Percentiles rank a stretch among this genome's conserved stretches.
Conservation (phyloP, 1,284 basidiomycete species). For the Ceratorhiza oryzae-sativae region DNA sequence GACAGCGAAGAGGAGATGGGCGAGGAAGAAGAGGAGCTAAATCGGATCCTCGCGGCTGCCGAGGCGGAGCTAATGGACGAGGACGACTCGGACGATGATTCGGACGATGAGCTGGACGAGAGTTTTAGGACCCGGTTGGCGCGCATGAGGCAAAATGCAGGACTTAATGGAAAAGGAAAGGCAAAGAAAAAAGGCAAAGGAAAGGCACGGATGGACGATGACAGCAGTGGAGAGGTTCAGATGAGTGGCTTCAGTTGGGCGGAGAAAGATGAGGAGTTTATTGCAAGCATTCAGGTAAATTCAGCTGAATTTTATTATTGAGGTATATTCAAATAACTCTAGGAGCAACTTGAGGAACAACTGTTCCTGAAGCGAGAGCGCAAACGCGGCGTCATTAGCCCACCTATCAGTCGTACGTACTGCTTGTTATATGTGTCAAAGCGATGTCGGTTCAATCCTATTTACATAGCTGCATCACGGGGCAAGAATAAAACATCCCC, state of each 20-base stretch:
- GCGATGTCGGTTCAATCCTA: too few species aligned
- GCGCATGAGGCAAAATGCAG: constrained; percentile 26
- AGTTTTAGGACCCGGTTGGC: constrained; percentile 30
- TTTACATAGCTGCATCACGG: constrained; percentile 28
- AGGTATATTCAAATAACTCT: constrained; percentile 54
- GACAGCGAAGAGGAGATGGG: constrained; percentile 43
- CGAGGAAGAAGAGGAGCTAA: constrained; percentile 50
- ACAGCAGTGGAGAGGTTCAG: constrained; percentile 46
- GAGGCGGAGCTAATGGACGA: constrained; percentile 29
- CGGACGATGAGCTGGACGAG: constrained; percentile 49
- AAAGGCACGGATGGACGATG: constrained; percentile 11
- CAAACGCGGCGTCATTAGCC: constrained; percentile 59
- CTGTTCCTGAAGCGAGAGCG: constrained; percentile 51
- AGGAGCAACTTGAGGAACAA: constrained; percentile 52
- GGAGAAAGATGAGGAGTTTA: constrained; percentile 69
- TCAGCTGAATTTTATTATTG: neutral
- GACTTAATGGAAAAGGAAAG: constrained; percentile 15
- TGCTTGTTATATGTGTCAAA: constrained; percentile 40
- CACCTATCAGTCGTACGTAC: constrained; percentile 63
- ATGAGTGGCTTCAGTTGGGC: constrained; percentile 55
- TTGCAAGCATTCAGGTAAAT: constrained; percentile 66
- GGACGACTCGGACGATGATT: constrained; percentile 37
- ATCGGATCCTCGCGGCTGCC: constrained; percentile 53
- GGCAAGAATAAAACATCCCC: constrained; percentile 70
- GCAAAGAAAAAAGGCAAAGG: constrained; percentile 35